A percentile compares a stretch with the other conserved stretches of the same genome.
These are phyloP conservation scores for Perkinsela sp. DNA, from an alignment of 208 protist genomes.

Conservation along the genomic window DNA sequence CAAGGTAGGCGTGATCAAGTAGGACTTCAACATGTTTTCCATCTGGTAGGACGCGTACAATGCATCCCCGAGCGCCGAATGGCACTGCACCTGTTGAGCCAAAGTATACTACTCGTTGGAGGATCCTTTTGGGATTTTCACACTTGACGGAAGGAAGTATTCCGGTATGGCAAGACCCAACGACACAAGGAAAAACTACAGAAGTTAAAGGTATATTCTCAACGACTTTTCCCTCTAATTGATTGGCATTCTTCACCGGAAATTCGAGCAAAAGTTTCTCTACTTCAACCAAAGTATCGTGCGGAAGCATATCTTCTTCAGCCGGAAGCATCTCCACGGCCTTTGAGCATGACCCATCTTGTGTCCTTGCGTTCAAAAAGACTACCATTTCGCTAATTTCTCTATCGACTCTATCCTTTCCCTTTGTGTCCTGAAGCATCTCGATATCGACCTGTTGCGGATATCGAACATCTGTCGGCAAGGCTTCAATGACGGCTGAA, in stretches of 20 bases:
- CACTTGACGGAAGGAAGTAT: neutral
- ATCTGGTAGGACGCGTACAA: constrained; percentile 40
- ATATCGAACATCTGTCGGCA: neutral
- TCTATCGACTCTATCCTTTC: neutral
- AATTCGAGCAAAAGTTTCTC: neutral
- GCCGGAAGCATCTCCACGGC: neutral
- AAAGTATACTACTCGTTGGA: constrained; percentile 49
- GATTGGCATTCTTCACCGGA: neutral
- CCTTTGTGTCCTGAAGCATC: neutral
- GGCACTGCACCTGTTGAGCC: constrained; percentile 26
- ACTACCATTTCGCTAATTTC: neutral
- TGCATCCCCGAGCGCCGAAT: constrained; percentile 36
- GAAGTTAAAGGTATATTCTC: no score
- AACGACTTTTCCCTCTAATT: no score
- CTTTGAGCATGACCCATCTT: neutral
- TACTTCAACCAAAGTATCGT: neutral
- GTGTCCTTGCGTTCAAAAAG: neutral
- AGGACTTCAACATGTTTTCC: constrained; percentile 46
- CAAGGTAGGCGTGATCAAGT: constrained; percentile 46
- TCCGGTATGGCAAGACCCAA: neutral
- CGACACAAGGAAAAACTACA: neutral
- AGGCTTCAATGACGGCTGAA: constrained; percentile 13
- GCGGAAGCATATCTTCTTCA: neutral
- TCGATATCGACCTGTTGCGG: neutral
- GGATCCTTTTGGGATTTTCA: constrained; percentile 8